Evolutionary conservation across 495 filamentous ascomycete genomes (phyloP).

Genomic region (Podospora tetraspora): DNA sequence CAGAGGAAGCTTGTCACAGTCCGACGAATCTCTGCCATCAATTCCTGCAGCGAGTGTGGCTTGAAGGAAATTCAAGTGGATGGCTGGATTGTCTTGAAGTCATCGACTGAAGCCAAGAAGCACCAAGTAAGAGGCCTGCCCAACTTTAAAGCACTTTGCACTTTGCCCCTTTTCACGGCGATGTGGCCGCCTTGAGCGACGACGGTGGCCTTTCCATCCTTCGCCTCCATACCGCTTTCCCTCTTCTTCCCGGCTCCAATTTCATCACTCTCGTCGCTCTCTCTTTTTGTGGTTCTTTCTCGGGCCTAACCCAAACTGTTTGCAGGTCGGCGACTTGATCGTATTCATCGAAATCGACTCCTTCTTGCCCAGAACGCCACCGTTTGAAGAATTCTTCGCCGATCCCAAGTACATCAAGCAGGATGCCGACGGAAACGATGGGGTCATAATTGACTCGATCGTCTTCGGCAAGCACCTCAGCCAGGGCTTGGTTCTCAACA

Average conservation of each 20-base stretch:
- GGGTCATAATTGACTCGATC: conserved; percentile 11
- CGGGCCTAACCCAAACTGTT: background rate
- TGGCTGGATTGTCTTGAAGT: conserved; percentile 17
- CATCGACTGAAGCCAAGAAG: background rate
- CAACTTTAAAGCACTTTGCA: background rate
- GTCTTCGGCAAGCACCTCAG: conserved; percentile 6
- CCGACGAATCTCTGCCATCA: conserved; percentile 9
- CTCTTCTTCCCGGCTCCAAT: background rate
- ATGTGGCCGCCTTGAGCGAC: background rate
- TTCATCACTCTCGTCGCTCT: background rate
- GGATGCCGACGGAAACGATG: conserved; percentile 9
- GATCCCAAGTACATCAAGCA: background rate
- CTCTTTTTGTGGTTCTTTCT: background rate
- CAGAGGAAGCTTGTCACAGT: conserved; percentile 18
- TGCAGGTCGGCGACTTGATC: conserved; percentile 19
- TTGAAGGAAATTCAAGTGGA: conserved; percentile 8
- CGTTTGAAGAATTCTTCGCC: conserved; percentile 12
- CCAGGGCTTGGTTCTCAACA: conserved; percentile 19
- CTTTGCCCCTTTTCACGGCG: background rate
- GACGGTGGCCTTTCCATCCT: background rate
- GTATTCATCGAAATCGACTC: conserved; percentile 25
- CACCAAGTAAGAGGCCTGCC: background rate
- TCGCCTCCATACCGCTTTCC: background rate
- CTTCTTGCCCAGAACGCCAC: conserved; percentile 13
- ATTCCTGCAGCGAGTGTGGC: background rate